Conservation (phyloP, 192 early-diverging fungal genomes). For the Rhizoclosmatium sp. region DNA sequence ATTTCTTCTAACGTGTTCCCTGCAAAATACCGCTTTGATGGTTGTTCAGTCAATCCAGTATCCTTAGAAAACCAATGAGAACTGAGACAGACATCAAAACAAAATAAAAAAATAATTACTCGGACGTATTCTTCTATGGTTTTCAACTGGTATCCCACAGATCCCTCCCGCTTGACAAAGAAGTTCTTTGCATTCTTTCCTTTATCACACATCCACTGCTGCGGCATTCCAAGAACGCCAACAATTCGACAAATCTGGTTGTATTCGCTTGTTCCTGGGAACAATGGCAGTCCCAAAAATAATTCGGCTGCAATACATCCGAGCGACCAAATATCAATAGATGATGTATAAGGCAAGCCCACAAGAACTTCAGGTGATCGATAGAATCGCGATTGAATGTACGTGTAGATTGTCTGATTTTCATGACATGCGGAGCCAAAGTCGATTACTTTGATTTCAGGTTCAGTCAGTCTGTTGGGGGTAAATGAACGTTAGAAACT, state of each 20-base stretch:
- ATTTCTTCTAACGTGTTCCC: slow-evolving; percentile 89
- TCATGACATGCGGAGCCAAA: slow-evolving; percentile 98
- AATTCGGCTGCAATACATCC: slow-evolving; percentile 98
- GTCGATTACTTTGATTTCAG: slow-evolving; percentile 97
- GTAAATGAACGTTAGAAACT: slow-evolving; percentile 1
- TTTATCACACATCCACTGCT: slow-evolving; percentile 91
- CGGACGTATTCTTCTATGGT: slow-evolving; percentile 79
- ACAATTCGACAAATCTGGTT: slow-evolving; percentile 94
- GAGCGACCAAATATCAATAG: slow-evolving; percentile 99
- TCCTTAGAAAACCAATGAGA: slow-evolving; percentile 56
- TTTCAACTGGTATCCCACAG: slow-evolving; percentile 70
- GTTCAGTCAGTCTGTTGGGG: slow-evolving; percentile 46
- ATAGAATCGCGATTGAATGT: slow-evolving; percentile 99
- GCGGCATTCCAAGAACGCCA: slow-evolving; percentile 92
- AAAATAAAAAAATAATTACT: slow-evolving; percentile 37
- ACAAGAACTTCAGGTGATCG: slow-evolving; percentile 94
- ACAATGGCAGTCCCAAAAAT: slow-evolving; percentile 93
- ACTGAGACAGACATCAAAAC: neutral
- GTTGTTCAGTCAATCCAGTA: slow-evolving; percentile 84
- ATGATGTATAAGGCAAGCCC: slow-evolving; percentile 88
- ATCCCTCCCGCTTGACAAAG: slow-evolving; percentile 75
- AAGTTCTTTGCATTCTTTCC: slow-evolving; percentile 88
- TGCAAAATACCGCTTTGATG: slow-evolving; percentile 90
- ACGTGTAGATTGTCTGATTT: slow-evolving; percentile 94
- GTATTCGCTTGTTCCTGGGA: slow-evolving; percentile 95